Evolutionary conservation across 306 rosid genomes (phyloP).

Genomic region (Dryas octopetala): DNA sequence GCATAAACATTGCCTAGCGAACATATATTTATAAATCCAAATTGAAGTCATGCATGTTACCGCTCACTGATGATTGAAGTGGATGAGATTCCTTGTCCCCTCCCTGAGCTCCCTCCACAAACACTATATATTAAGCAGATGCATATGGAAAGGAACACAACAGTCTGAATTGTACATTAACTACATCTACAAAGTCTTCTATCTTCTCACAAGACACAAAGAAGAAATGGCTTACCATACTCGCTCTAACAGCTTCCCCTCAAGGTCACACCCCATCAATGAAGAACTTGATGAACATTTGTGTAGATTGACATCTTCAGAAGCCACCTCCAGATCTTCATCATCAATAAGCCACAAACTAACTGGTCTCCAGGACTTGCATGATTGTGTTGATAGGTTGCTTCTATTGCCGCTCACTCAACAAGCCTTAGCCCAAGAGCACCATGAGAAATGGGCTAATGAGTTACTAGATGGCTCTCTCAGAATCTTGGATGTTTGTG

Average conservation of each 20-base stretch:
- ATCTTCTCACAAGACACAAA: neutral
- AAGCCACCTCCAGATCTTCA: slow-evolving; percentile 19
- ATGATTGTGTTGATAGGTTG: slow-evolving; percentile 31
- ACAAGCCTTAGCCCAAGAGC: slow-evolving; percentile 15
- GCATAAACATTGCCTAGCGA: slow-evolving; percentile 15
- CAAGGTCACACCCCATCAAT: slow-evolving; percentile 31
- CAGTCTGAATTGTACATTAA: slow-evolving; percentile 10
- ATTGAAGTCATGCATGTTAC: slow-evolving; percentile 14
- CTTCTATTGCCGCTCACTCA: slow-evolving; percentile 29
- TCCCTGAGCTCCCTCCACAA: neutral
- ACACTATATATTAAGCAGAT: neutral
- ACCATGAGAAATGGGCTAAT: slow-evolving; percentile 10
- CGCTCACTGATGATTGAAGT: neutral
- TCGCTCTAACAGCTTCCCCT: slow-evolving; percentile 39
- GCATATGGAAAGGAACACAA: neutral
- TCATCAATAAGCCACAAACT: slow-evolving; percentile 23
- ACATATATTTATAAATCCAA: slow-evolving; percentile 25
- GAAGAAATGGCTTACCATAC: slow-evolving; percentile 12
- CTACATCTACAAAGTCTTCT: neutral
- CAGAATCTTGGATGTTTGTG: slow-evolving; percentile 30
- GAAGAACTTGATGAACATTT: slow-evolving; percentile 19
- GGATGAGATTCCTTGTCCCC: slow-evolving; percentile 39
- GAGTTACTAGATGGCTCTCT: slow-evolving; percentile 37
- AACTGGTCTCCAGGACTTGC: slow-evolving; percentile 20
- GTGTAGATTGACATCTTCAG: slow-evolving; percentile 21